Conservation (phyloP, 768 basidiomycete species). For the Cystofilobasidium capitatum region DNA sequence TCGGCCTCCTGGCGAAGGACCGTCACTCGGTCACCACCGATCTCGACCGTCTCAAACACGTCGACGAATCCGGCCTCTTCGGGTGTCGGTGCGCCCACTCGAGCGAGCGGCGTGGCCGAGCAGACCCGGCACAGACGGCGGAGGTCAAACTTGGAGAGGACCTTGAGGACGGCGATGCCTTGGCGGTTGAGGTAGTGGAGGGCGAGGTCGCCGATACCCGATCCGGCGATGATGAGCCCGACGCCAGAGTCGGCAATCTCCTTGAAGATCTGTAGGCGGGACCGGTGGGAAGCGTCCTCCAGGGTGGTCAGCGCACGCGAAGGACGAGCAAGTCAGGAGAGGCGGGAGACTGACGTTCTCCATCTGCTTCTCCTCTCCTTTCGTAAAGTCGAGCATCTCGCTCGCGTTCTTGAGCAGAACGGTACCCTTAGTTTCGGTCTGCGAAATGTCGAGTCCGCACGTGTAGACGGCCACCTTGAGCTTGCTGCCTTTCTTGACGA, state of each 20-base stretch:
- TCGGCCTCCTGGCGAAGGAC: slow-evolving; percentile 73
- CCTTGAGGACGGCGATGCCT: slow-evolving; percentile 90
- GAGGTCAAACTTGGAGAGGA: slow-evolving; percentile 95
- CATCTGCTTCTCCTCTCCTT: slow-evolving; percentile 90
- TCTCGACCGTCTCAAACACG: slow-evolving; percentile 87
- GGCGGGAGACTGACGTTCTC: slow-evolving; percentile 54
- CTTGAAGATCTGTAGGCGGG: slow-evolving; percentile 64
- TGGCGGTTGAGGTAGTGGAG: slow-evolving; percentile 92
- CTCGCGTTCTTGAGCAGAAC: slow-evolving; percentile 90
- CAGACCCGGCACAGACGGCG: slow-evolving; percentile 88
- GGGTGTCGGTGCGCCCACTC: slow-evolving; percentile 87
- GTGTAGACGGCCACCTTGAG: slow-evolving; percentile 96
- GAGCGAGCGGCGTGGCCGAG: slow-evolving; percentile 89
- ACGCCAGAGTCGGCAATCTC: slow-evolving; percentile 95
- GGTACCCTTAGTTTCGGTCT: slow-evolving; percentile 98
- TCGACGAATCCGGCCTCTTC: slow-evolving; percentile 94
- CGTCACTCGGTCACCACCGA: slow-evolving; percentile 95
- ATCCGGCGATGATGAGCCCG: slow-evolving; percentile 85
- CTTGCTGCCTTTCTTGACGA: slow-evolving; percentile 67
- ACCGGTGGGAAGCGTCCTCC: neutral
- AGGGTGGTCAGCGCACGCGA: neutral
- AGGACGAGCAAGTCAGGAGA: neutral
- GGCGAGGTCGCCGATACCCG: slow-evolving; percentile 86
- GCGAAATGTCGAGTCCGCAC: slow-evolving; percentile 78
- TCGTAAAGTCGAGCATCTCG: slow-evolving; percentile 93